Percentiles rank a stretch among this genome's conserved stretches.
These are phyloP conservation scores for Butyriboletus loyo DNA, from an alignment of 768 basidiomycete species.

Conservation along the genomic window DNA sequence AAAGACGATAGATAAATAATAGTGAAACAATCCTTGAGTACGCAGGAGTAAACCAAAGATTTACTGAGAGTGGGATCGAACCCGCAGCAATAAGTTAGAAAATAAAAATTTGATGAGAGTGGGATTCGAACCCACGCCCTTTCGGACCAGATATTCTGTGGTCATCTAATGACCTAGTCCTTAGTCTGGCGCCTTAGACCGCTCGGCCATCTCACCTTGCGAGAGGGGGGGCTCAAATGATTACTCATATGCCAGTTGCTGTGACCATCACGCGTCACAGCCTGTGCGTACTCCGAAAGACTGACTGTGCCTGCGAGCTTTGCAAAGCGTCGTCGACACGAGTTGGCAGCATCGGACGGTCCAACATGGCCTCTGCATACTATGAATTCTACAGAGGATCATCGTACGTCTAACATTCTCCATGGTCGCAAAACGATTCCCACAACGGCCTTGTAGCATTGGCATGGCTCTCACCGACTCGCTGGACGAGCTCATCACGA, in stretches of 20 bases:
- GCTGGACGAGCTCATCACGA: constrained; percentile 96
- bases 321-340: constrained; percentile 8
- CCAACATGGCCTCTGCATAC: constrained; percentile 73
- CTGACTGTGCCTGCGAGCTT: not conserved
- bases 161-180: constrained; percentile 36
- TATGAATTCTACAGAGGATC: constrained; percentile 93
- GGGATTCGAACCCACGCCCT: constrained; percentile 44
- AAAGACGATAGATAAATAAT: too few relatives aligned
- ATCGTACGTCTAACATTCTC: constrained; percentile 54
- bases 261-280: constrained; percentile 28
- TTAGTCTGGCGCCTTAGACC: constrained; percentile 65
- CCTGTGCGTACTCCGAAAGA: not conserved
- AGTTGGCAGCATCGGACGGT: constrained; percentile 8
- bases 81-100: not conserved
- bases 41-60: too few relatives aligned
- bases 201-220: constrained; percentile 50
- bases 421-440: not conserved
- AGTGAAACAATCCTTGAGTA: too few relatives aligned
- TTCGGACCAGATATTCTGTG: constrained; percentile 34
- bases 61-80: not conserved
- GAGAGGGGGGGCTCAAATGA: not conserved
- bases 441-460: constrained; percentile 53
- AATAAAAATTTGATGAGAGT: constrained; percentile 28
- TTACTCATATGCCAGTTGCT: rapidly evolving
- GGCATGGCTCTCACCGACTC: constrained; percentile 98